These are phyloP conservation scores for Fusarium proliferatum DNA, from an alignment of 2,329 filamentous ascomycete genomes.

Conservation along the genomic window DNA sequence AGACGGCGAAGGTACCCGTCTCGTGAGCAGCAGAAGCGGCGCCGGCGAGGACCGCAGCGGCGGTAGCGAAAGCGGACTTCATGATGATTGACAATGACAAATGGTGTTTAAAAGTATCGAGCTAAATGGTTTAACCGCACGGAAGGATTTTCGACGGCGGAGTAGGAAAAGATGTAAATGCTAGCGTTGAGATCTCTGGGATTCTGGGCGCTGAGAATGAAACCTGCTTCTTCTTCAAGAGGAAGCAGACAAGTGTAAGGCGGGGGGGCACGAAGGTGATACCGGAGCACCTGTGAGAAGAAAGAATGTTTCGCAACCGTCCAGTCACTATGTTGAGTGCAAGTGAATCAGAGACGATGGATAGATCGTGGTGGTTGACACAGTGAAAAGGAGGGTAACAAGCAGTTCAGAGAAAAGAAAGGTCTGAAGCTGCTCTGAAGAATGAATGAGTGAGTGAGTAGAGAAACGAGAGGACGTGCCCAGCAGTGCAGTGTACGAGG, in stretches of 20 bases:
- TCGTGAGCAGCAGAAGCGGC: conserved; percentile 54
- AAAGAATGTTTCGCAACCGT: conserved; percentile 43
- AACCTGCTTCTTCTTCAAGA: conserved; percentile 24
- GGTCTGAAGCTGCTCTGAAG: conserved; percentile 34
- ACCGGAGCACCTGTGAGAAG: conserved; percentile 50
- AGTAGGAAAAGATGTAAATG: conserved; percentile 8
- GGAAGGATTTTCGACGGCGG: not conserved
- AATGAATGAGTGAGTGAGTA: conserved; percentile 15
- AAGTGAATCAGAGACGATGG: conserved; percentile 35
- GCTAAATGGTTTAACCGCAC: not conserved
- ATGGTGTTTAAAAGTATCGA: conserved; percentile 7
- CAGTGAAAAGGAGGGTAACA: conserved; percentile 45
- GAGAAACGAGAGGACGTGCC: conserved; percentile 50
- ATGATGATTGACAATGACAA: conserved; percentile 42
- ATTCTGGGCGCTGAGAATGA: conserved; percentile 39
- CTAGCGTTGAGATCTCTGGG: conserved; percentile 38
- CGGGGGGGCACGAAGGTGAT: conserved; percentile 44
- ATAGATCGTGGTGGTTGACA: conserved; percentile 37
- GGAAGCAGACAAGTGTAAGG: conserved; percentile 23
- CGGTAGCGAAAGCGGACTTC: conserved; percentile 49
- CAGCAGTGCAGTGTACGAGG: conserved; percentile 44
- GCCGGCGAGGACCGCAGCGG: conserved; percentile 54
- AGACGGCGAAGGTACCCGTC: conserved; percentile 71
- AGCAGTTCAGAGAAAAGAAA: conserved; percentile 39
- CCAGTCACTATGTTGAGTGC: conserved; percentile 14